Percentiles rank a stretch among this genome's conserved stretches.
Conservation (phyloP, 352 stramenopile species). For the Thalassiosira exigua region DNA sequence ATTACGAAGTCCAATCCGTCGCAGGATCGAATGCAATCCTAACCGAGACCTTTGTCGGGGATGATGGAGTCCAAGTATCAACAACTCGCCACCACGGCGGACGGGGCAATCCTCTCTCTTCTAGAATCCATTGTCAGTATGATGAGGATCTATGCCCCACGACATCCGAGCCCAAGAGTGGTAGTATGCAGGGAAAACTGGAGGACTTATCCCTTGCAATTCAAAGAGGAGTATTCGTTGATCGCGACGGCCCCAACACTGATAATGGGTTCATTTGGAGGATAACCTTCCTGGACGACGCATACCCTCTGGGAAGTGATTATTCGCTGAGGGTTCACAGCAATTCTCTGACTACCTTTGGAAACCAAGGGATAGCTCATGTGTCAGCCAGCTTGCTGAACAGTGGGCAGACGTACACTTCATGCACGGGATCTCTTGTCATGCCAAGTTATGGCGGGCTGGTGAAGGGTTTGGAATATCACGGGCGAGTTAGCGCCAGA, state of each 20-base stretch:
- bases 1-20: conserved; percentile 66
- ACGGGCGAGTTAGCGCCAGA: conserved; percentile 92
- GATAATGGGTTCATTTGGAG: conserved; percentile 87
- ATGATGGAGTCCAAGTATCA: conserved; percentile 57
- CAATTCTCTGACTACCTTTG: conserved; percentile 65
- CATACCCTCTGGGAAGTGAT: conserved; percentile 80
- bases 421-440: conserved; percentile 87
- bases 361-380: conserved; percentile 78
- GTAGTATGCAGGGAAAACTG: conserved; percentile 78
- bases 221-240: conserved; percentile 84
- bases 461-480: conserved; percentile 92
- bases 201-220: conserved; percentile 67
- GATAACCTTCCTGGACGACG: conserved; percentile 91
- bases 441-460: conserved; percentile 86
- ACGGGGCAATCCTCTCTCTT: conserved; percentile 59
- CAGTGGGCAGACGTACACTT: conserved; percentile 83
- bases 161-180: conserved; percentile 46
- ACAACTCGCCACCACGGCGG: conserved; percentile 63
- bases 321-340: conserved; percentile 78
- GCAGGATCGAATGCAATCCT: conserved; percentile 46
- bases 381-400: conserved; percentile 73
- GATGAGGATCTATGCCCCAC: conserved; percentile 55
- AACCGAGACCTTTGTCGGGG: conserved; percentile 46
- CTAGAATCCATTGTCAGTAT: conserved; percentile 68
- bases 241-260: conserved; percentile 74